A percentile compares a stretch with the other conserved stretches of the same genome.
Evolutionary conservation across 2,329 filamentous ascomycete species (phyloP).

Genomic region (Diaporthe amygdali): DNA sequence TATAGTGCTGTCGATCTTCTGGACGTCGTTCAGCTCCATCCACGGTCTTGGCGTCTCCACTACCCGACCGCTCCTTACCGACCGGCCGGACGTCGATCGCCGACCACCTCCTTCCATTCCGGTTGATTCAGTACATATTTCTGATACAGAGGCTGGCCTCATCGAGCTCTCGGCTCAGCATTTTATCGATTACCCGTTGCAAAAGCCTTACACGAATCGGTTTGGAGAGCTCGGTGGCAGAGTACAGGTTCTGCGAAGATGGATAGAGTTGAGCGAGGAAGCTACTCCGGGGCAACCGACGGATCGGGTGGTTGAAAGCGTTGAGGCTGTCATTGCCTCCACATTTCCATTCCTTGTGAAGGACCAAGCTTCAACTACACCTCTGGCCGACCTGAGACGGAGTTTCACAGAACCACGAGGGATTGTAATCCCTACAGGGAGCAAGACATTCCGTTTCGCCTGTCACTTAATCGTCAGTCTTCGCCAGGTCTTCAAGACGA

Average conservation of each 20-base stretch:
- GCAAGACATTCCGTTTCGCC: constrained; percentile 38
- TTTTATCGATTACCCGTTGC: neutral
- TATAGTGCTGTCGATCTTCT: neutral
- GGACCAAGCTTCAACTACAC: constrained; percentile 19
- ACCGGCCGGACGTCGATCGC: neutral
- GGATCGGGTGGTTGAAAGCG: neutral
- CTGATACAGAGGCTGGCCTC: neutral
- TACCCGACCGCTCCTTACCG: neutral
- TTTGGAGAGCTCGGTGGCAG: neutral
- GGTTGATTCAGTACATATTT: neutral
- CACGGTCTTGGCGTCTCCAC: constrained; percentile 7
- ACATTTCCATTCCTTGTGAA: constrained; percentile 34
- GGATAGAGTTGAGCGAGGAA: neutral
- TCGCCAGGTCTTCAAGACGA: constrained; percentile 34
- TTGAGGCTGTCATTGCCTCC: constrained; percentile 25
- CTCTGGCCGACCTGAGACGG: constrained; percentile 28
- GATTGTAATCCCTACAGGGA: constrained; percentile 42
- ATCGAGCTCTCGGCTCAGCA: neutral
- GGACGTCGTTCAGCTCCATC: neutral
- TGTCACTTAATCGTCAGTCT: constrained; percentile 41
- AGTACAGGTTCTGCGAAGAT: constrained; percentile 3
- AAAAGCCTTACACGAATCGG: neutral
- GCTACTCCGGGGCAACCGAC: neutral
- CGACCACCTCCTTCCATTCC: neutral
- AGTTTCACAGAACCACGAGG: constrained; percentile 31